Percentiles rank a stretch among this genome's conserved stretches.
Evolutionary conservation across 176 grass and related monocot genomes (phyloP).

Genomic region (Oryza meyeriana): DNA sequence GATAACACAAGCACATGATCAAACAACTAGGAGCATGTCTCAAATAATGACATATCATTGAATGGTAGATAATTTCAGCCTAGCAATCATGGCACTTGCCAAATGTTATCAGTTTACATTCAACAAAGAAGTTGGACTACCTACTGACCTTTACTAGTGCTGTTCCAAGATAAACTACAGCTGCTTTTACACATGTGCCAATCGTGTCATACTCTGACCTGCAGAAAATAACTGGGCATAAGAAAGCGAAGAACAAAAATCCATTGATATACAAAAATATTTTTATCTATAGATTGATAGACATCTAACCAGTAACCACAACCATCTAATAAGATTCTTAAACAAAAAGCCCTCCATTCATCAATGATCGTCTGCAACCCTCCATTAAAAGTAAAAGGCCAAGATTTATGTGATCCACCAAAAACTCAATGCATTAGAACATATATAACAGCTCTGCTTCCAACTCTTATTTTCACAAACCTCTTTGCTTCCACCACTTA

Average conservation of each 20-base stretch:
- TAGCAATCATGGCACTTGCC: not conserved
- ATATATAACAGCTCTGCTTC: not conserved
- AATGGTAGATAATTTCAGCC: not conserved
- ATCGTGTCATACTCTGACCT: constrained; percentile 99
- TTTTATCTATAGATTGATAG: constrained; percentile 19
- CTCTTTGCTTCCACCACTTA: not conserved
- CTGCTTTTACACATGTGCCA: constrained; percentile 88
- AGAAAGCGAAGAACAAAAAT: not conserved
- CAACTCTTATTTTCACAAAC: not conserved
- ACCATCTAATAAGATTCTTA: not conserved
- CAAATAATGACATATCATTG: not conserved
- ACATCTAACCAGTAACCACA: not conserved
- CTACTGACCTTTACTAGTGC: constrained; percentile 86
- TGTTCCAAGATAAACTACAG: constrained; percentile 85
- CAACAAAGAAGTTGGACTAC: not conserved
- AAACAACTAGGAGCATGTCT: not conserved
- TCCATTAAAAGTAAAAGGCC: not conserved
- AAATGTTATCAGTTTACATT: constrained; percentile 10
- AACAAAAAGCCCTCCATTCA: not conserved
- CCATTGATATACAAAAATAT: not conserved
- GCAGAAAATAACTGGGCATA: constrained; percentile 24
- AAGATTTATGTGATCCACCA: not conserved
- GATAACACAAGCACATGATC: not conserved
- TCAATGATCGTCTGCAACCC: not conserved
- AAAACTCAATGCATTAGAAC: not conserved